These are phyloP conservation scores for Rhynchospora tenuis DNA, from an alignment of 176 grass and related monocot genomes.

Conservation along the genomic window DNA sequence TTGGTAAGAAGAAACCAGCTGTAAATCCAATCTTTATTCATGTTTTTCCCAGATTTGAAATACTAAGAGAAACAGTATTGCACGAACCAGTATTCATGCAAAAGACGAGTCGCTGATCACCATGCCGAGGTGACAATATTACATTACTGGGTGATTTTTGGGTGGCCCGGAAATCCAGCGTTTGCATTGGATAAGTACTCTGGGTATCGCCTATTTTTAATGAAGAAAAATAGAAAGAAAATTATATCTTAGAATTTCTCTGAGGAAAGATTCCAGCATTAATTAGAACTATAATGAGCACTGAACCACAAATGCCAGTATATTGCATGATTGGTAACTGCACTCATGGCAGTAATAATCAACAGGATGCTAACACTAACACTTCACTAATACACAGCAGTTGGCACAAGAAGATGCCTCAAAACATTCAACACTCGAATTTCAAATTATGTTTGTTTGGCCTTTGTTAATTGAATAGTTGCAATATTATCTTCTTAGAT, in stretches of 20 bases:
- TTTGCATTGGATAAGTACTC: constrained; percentile 22
- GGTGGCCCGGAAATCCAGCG: constrained; percentile 11
- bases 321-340: not conserved
- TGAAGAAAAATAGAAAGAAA: not conserved
- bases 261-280: not conserved
- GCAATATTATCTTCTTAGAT: not conserved
- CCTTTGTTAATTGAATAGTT: not conserved
- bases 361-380: not conserved
- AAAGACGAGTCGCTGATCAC: constrained; percentile 36
- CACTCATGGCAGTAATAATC: not conserved
- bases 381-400: not conserved
- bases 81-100: constrained; percentile 69
- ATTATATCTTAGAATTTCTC: not conserved
- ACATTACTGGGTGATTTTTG: constrained; percentile 34
- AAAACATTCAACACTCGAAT: not conserved
- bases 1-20: not conserved
- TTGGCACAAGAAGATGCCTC: not conserved
- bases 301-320: not conserved
- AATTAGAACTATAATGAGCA: not conserved
- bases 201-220: constrained; percentile 23
- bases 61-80: not conserved
- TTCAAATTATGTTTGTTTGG: not conserved
- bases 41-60: not conserved
- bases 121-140: constrained; percentile 9
- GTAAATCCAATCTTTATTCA: not conserved